A percentile compares a stretch with the other conserved stretches of the same genome.
phyloP scores from a whole-genome alignment of 1,139 yeast species.

The Yamadazyma pseudoaaseri region DNA sequence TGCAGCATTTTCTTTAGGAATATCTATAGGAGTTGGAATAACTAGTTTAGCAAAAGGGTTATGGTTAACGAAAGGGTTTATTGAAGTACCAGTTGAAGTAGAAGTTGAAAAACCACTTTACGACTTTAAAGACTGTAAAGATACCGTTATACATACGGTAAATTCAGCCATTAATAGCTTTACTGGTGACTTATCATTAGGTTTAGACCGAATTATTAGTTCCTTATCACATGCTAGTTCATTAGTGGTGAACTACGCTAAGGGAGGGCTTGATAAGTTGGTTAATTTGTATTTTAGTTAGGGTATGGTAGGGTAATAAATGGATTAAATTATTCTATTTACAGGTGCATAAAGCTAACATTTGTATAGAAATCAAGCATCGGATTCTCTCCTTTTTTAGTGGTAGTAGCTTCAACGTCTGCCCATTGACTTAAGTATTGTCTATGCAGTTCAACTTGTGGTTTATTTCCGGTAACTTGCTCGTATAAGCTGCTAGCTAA shows the following conservation, averaged over 20 bases:
- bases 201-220: slow-evolving; percentile 7
- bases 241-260: slow-evolving; percentile 21
- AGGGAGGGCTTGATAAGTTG: slow-evolving; percentile 28
- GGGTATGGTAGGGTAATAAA: slow-evolving; percentile 6
- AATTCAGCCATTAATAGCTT: slow-evolving; percentile 1
- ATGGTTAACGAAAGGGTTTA: slow-evolving; percentile 4
- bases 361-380: slow-evolving; percentile 77
- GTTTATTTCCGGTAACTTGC: slow-evolving; percentile 61
- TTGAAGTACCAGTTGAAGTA: neutral
- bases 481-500: slow-evolving; percentile 62
- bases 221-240: slow-evolving; percentile 17
- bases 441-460: slow-evolving; percentile 56
- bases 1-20: slow-evolving; percentile 34
- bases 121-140: slow-evolving; percentile 5
- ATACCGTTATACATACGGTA: slow-evolving; percentile 1
- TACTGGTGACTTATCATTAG: slow-evolving; percentile 5
- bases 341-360: slow-evolving; percentile 61
- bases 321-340: neutral
- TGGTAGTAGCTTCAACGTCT: slow-evolving; percentile 63
- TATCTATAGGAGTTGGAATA: slow-evolving; percentile 34
- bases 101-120: slow-evolving; percentile 1
- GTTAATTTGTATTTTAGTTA: slow-evolving; percentile 9
- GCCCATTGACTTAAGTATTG: slow-evolving; percentile 74
- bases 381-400: slow-evolving; percentile 83
- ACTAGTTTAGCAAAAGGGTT: slow-evolving; percentile 16